Evolutionary conservation across 2,329 filamentous ascomycete species (phyloP).

Genomic region (Xylaria polymorpha): DNA sequence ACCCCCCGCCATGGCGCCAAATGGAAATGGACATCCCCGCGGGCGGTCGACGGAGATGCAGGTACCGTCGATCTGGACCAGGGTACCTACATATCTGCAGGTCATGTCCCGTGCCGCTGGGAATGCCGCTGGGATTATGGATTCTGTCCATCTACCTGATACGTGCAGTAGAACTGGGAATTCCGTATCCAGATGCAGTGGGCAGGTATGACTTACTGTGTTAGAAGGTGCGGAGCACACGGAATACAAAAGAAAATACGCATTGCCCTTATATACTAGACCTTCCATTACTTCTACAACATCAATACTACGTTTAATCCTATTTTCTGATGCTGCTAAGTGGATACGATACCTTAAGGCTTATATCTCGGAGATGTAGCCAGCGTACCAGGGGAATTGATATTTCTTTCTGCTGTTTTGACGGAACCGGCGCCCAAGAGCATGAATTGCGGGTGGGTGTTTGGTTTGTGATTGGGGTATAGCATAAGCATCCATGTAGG

Average conservation of each 20-base stretch:
- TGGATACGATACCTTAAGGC: neutral
- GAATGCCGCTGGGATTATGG: no score
- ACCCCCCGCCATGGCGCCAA: no score
- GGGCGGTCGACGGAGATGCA: constrained; percentile 30
- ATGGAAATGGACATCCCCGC: constrained; percentile 31
- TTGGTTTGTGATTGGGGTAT: neutral
- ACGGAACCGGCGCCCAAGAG: neutral
- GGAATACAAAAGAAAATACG: no score
- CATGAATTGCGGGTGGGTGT: neutral
- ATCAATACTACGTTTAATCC: no score
- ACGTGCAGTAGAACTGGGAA: no score
- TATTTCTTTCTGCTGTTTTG: no score
- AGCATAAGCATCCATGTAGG: neutral
- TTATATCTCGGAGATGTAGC: neutral
- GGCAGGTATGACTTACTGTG: no score
- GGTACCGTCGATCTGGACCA: constrained; percentile 1
- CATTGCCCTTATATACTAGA: no score
- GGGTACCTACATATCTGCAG: neutral
- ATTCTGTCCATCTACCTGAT: neutral
- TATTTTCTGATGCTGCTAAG: no score
- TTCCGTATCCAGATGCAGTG: no score
- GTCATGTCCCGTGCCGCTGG: neutral
- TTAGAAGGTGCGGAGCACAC: no score
- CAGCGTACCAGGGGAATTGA: neutral
- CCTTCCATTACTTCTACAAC: no score